Conservation (phyloP, 2,329 filamentous ascomycete species). For the Erysiphe pulchra region DNA sequence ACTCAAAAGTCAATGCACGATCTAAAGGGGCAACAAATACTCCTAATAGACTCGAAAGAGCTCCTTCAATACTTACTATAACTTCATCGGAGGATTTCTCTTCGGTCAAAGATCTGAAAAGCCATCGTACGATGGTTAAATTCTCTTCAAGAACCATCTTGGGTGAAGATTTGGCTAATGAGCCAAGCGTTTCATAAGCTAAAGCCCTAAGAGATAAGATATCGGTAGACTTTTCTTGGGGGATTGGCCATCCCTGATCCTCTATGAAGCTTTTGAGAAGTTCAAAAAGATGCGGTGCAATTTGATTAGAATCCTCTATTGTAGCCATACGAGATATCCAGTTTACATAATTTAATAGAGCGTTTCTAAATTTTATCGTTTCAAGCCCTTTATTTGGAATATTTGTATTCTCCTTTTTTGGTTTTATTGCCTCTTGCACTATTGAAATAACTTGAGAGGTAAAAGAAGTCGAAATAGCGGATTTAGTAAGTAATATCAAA, state of each 20-base stretch:
- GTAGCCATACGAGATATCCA: slow-evolving; percentile 61
- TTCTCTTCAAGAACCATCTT: slow-evolving; percentile 23
- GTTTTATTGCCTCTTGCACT: slow-evolving; percentile 37
- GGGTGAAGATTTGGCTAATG: slow-evolving; percentile 42
- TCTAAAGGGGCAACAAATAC: slow-evolving; percentile 20
- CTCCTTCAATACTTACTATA: slow-evolving; percentile 70
- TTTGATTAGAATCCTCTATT: slow-evolving; percentile 28
- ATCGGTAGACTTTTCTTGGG: slow-evolving; percentile 29
- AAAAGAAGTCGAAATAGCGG: slow-evolving; percentile 44
- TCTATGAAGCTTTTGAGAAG: slow-evolving; percentile 50
- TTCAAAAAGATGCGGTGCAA: slow-evolving; percentile 42
- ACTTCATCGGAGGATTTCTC: slow-evolving; percentile 50
- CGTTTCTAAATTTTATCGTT: slow-evolving; percentile 51
- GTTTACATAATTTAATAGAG: slow-evolving; percentile 65
- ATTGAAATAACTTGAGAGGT: slow-evolving; percentile 40
- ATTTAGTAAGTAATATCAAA: slow-evolving; percentile 50
- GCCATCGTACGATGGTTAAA: slow-evolving; percentile 40
- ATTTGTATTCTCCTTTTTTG: slow-evolving; percentile 15
- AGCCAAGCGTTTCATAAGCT: slow-evolving; percentile 76
- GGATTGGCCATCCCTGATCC: slow-evolving; percentile 58
- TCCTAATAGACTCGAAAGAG: slow-evolving; percentile 52
- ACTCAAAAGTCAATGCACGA: slow-evolving; percentile 9
- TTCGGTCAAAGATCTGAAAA: slow-evolving; percentile 61
- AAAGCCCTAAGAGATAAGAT: slow-evolving; percentile 45
- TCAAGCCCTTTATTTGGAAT: slow-evolving; percentile 21